Evolutionary conservation across 306 rosid genomes (phyloP).

Genomic region (Corylus americana): DNA sequence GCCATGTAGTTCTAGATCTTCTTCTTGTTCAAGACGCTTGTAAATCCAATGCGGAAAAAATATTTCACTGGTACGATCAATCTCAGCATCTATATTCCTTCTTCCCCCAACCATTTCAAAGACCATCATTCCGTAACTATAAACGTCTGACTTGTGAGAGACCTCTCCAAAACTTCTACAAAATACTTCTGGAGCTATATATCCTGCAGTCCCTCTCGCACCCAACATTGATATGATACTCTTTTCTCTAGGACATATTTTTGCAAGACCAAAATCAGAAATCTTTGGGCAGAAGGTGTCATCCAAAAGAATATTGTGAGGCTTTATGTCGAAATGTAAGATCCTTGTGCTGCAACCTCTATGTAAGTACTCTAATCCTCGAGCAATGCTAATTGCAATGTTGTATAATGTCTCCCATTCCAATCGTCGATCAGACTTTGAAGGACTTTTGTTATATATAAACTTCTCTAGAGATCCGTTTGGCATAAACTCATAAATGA

Average conservation of each 20-base stretch:
- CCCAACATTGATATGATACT: conserved; percentile 28
- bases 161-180: conserved; percentile 34
- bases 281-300: conserved; percentile 31
- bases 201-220: conserved; percentile 37
- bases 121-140: conserved; percentile 44
- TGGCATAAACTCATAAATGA: conserved; percentile 21
- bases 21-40: conserved; percentile 17
- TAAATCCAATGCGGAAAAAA: conserved; percentile 43
- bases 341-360: conserved; percentile 13
- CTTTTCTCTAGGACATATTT: conserved; percentile 26
- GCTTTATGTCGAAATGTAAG: conserved; percentile 27
- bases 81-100: conserved; percentile 16
- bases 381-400: conserved; percentile 21
- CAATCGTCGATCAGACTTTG: neutral
- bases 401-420: conserved; percentile 1
- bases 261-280: conserved; percentile 32
- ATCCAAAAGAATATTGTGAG: conserved; percentile 26
- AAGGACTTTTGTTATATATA: neutral
- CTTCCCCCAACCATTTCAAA: conserved; percentile 44
- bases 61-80: conserved; percentile 27
- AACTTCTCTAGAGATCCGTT: conserved; percentile 25
- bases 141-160: conserved; percentile 43
- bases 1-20: conserved; percentile 13
- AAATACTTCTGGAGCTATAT: conserved; percentile 41
- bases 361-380: conserved; percentile 20